These are phyloP conservation scores for Thelonectria discophora DNA, from an alignment of 2,329 filamentous ascomycete genomes.

Conservation along the genomic window DNA sequence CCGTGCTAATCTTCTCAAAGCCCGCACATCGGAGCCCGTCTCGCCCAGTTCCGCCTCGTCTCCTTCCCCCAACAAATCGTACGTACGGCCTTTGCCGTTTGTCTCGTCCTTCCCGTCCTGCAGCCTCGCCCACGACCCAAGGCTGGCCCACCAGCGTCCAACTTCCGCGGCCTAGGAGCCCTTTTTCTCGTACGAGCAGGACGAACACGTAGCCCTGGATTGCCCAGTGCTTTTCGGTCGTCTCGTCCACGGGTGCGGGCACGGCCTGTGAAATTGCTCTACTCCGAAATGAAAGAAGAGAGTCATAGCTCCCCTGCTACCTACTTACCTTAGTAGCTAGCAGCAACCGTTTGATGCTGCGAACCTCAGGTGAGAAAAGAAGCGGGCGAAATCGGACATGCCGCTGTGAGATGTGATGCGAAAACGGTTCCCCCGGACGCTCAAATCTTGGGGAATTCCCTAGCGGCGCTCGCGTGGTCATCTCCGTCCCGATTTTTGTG, in stretches of 20 bases:
- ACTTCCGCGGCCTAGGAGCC: constrained; percentile 20
- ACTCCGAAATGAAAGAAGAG: constrained; percentile 35
- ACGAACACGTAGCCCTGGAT: constrained; percentile 34
- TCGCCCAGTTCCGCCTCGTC: constrained; percentile 15
- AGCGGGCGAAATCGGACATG: constrained; percentile 28
- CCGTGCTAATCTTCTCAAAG: constrained; percentile 17
- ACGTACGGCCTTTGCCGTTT: neutral
- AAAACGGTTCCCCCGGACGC: neutral
- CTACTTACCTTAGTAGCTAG: neutral
- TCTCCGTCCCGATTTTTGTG: neutral
- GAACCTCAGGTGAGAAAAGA: constrained; percentile 28
- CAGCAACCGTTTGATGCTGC: constrained; percentile 14
- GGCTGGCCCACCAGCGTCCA: constrained; percentile 20
- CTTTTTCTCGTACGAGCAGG: constrained; percentile 29
- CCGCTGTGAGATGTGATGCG: constrained; percentile 12
- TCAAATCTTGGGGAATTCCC: constrained; percentile 1
- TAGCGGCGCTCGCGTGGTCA: neutral
- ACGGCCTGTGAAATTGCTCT: constrained; percentile 24
- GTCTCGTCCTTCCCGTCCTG: constrained; percentile 2
- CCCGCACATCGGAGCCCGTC: constrained; percentile 12
- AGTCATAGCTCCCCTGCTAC: constrained; percentile 33
- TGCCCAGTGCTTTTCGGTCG: constrained; percentile 22
- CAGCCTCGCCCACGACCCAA: neutral
- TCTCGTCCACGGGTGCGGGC: constrained; percentile 34
- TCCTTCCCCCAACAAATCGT: neutral